phyloP scores from a whole-genome alignment of 1,139 yeast genomes.

The Zygosaccharomyces sapae region DNA sequence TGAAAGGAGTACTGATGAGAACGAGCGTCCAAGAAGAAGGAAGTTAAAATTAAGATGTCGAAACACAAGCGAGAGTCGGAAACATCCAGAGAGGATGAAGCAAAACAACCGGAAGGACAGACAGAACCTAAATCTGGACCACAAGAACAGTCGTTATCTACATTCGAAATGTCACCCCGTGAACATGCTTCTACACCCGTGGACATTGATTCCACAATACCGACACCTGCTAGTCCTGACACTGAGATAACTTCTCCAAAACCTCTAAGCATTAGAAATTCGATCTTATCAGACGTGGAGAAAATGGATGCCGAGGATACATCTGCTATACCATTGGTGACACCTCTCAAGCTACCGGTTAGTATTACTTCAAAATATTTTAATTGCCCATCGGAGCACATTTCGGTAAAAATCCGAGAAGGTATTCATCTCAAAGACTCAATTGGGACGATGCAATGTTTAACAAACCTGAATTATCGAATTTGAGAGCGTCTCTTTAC shows the following conservation, averaged over 20 bases:
- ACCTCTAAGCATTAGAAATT: constrained; percentile 2
- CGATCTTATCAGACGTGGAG: not conserved
- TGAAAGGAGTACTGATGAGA: constrained; percentile 30
- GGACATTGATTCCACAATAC: not conserved
- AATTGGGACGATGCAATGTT: constrained; percentile 17
- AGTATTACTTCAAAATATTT: constrained; percentile 8
- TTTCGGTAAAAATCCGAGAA: constrained; percentile 3
- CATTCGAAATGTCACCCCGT: not conserved
- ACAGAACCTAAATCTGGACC: no score
- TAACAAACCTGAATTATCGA: constrained; percentile 22
- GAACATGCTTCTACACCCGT: constrained; percentile 1
- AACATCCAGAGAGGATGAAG: not conserved
- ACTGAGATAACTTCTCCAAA: constrained; percentile 9
- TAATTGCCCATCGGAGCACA: constrained; percentile 7
- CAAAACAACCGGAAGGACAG: not conserved
- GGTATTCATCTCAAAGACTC: constrained; percentile 7
- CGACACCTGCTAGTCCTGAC: constrained; percentile 5
- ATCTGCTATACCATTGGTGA: not conserved
- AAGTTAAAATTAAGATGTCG: constrained; percentile 21
- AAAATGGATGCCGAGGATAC: not conserved
- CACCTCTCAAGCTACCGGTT: constrained; percentile 10
- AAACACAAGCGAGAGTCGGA: constrained; percentile 9
- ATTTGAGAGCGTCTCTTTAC: constrained; percentile 22
- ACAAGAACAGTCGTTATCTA: no score
- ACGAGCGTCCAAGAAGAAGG: constrained; percentile 30